Percentiles rank a stretch among this genome's conserved stretches.
phyloP scores from a whole-genome alignment of 75 land plant species.

The Picea sitchensis region DNA sequence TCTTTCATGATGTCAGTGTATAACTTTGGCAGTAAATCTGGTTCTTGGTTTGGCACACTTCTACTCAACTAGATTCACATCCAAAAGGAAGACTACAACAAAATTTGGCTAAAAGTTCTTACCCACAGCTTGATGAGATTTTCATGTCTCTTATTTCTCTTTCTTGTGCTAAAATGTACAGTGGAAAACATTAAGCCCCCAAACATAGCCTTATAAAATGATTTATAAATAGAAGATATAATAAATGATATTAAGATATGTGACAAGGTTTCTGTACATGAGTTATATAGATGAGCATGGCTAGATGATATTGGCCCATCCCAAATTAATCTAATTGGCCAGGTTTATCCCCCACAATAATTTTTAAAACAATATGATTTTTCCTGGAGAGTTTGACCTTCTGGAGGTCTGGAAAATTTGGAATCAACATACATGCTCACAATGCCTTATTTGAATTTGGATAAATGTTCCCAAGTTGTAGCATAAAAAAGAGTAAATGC shows the following conservation, averaged over 20 bases:
- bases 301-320: neutral
- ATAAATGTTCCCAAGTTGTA: neutral
- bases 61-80: constrained; percentile 21
- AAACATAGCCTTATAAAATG: neutral
- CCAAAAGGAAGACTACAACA: constrained; percentile 17
- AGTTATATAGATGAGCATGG: neutral
- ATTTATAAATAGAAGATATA: neutral
- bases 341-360: too few relatives aligned
- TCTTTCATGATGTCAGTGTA: constrained; percentile 33
- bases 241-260: neutral
- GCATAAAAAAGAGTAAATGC: neutral
- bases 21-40: constrained; percentile 27
- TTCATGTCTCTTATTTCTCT: constrained; percentile 20
- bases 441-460: neutral
- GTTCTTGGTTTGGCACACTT: constrained; percentile 25
- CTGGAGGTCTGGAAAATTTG: neutral
- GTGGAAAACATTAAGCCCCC: constrained; percentile 11
- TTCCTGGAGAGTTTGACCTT: neutral
- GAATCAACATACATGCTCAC: neutral
- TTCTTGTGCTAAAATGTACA: constrained; percentile 17
- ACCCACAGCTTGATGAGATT: constrained; percentile 20
- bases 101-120: constrained; percentile 29
- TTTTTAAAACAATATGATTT: neutral
- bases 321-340: too few relatives aligned
- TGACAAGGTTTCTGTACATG: neutral